These are phyloP conservation scores for Clitoria ternatea DNA, from an alignment of 306 rosid genomes.

Conservation along the genomic window DNA sequence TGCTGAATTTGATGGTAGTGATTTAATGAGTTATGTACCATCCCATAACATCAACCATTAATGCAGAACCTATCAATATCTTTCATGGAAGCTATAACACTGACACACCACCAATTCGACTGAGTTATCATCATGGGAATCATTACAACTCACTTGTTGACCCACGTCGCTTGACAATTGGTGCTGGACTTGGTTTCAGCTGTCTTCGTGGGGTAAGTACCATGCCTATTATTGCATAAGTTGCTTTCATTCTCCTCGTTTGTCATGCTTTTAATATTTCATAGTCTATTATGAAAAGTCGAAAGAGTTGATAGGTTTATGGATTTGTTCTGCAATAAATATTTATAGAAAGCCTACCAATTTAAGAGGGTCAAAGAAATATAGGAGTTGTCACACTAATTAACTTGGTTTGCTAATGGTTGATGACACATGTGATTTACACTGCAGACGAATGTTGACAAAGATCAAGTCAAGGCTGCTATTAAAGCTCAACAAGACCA, in stretches of 20 bases:
- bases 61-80: conserved; percentile 91
- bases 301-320: conserved; percentile 1
- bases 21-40: conserved; percentile 2
- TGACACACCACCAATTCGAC: conserved; percentile 84
- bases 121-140: conserved; percentile 91
- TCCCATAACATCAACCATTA: conserved; percentile 17
- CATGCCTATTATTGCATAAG: not conserved
- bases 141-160: conserved; percentile 98
- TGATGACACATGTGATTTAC: conserved; percentile 19
- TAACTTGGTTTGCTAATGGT: conserved; percentile 6
- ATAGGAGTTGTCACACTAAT: not conserved
- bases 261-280: not conserved
- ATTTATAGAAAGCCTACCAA: not conserved
- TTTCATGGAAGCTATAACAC: conserved; percentile 84
- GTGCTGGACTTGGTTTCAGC: conserved; percentile 95
- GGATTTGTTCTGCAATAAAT: not conserved
- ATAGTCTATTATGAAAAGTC: not conserved
- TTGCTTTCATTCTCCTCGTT: not conserved
- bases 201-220: conserved; percentile 71
- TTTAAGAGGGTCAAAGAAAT: not conserved
- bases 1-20: not conserved
- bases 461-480: conserved; percentile 93
- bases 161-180: conserved; percentile 72
- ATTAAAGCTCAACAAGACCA: conserved; percentile 88
- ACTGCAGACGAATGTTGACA: conserved; percentile 82